phyloP scores from a whole-genome alignment of 192 early-diverging fungal species.

The Paraglomus occultum region DNA sequence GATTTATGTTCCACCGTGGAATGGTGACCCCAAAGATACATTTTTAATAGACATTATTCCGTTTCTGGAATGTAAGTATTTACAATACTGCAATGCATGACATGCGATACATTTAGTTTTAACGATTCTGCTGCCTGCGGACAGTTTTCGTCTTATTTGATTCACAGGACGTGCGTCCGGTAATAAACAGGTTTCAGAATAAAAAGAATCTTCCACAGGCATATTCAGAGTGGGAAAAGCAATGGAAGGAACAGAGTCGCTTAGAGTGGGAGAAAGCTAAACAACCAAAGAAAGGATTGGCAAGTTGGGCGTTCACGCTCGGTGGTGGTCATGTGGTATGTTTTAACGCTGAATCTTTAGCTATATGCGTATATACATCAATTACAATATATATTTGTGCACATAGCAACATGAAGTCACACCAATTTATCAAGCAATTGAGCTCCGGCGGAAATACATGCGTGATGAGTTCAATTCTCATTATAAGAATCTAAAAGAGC shows the following conservation, averaged over 20 bases:
- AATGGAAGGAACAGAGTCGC: constrained; percentile 58
- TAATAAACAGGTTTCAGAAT: constrained; percentile 60
- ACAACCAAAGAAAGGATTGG: constrained; percentile 52
- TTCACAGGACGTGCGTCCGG: constrained; percentile 72
- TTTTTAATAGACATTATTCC: constrained; percentile 83
- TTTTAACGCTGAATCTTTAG: background rate
- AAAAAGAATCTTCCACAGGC: constrained; percentile 65
- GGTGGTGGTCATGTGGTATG: constrained; percentile 38
- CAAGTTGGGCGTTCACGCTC: constrained; percentile 51
- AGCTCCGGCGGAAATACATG: constrained; percentile 59
- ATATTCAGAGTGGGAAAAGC: constrained; percentile 69
- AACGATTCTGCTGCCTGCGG: background rate
- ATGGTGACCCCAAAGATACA: constrained; percentile 75
- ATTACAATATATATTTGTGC: background rate
- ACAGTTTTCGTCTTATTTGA: constrained; percentile 56
- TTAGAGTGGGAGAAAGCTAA: constrained; percentile 65
- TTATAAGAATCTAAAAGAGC: constrained; percentile 67
- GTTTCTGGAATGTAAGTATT: constrained; percentile 81
- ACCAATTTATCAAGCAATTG: constrained; percentile 60
- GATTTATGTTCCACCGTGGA: constrained; percentile 81
- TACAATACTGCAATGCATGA: background rate
- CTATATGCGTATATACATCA: background rate
- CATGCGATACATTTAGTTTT: background rate
- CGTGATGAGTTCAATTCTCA: constrained; percentile 53
- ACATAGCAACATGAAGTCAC: constrained; percentile 53